Evolutionary conservation across 805 yeast genomes (phyloP), one percentile per base, ranked within the genome.

Genomic region (Wickerhamomyces strasburgensis): DNA sequence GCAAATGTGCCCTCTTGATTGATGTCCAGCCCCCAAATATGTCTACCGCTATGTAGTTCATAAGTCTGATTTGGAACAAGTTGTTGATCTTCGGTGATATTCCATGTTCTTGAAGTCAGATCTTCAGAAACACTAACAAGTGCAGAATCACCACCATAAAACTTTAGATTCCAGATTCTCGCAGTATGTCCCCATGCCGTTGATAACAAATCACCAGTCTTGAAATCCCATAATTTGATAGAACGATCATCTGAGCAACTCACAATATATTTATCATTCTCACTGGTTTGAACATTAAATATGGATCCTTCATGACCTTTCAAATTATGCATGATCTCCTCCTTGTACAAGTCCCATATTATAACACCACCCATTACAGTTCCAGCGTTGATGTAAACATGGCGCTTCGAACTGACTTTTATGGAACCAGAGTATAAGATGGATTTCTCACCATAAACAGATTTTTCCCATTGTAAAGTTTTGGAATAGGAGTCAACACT

Each of bases 171-270:
- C 98, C 98, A 93, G 28, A 93, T 89, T 54, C 98, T 73, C 0
- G 98, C 90, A 1, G 84, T 80, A 56, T 93, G 98, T 11, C 98
- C 98, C 97, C 97, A 93, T 0, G 96, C 97, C 19, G 79, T 74
- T 1, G 90, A 83, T 27, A 84, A 48, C 24, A 78, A 60, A 9
- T 61, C 49, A 1, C 94, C 90, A 2, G 73, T 53, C 6, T 51
- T 51, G 43, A 81, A 62, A 48, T 76, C 76, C 80, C 88, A 88
- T 5, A 90, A 56, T 39, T 79, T 81, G 37, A 93, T 78, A 0
- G 96, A 84, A 43, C 98, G 70, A 55, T 90, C 98, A 58, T 93
- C 98, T 0, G 98, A 90, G 56, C 98, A 93, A 33, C 90, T 79
- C 2, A 81, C 78, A 6, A 86, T 61, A 38, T 62, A 68, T 31